These are phyloP conservation scores for Elaeagnus macrophylla DNA, from an alignment of 306 rosid genomes.

Conservation along the genomic window DNA sequence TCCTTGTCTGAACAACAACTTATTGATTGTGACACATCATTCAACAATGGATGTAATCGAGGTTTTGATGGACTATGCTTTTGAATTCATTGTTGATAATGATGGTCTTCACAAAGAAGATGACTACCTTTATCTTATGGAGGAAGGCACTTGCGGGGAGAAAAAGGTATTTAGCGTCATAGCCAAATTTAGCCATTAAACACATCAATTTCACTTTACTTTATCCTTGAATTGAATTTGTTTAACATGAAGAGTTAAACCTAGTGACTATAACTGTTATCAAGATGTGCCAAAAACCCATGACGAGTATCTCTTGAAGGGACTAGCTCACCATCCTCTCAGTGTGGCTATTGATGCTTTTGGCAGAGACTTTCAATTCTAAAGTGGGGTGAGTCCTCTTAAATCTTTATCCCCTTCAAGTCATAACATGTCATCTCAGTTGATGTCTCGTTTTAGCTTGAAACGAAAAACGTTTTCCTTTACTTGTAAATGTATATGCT, in stretches of 20 bases:
- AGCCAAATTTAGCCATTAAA: neutral
- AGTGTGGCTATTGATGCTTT: constrained; percentile 88
- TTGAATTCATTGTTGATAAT: constrained; percentile 26
- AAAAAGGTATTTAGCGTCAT: constrained; percentile 35
- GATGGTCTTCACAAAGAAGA: constrained; percentile 42
- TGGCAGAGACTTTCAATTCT: constrained; percentile 79
- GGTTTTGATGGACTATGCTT: constrained; percentile 41
- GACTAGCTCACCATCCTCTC: constrained; percentile 81
- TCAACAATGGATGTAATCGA: constrained; percentile 39
- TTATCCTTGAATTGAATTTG: neutral
- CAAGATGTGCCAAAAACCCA: constrained; percentile 74
- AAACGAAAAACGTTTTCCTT: no score
- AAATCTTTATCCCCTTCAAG: no score
- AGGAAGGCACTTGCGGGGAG: constrained; percentile 72
- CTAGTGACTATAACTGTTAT: constrained; percentile 60
- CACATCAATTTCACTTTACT: neutral
- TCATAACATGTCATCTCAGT: no score
- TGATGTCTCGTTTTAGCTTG: no score
- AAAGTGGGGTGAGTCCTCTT: constrained; percentile 58
- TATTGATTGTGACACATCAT: constrained; percentile 34
- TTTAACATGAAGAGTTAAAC: constrained; percentile 41
- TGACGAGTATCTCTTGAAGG: constrained; percentile 73
- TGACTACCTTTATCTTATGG: constrained; percentile 53
- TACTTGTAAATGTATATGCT: no score
- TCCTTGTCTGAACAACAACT: constrained; percentile 43